phyloP scores from a whole-genome alignment of 2,329 filamentous ascomycete species.

The Mariannaea sp. region DNA sequence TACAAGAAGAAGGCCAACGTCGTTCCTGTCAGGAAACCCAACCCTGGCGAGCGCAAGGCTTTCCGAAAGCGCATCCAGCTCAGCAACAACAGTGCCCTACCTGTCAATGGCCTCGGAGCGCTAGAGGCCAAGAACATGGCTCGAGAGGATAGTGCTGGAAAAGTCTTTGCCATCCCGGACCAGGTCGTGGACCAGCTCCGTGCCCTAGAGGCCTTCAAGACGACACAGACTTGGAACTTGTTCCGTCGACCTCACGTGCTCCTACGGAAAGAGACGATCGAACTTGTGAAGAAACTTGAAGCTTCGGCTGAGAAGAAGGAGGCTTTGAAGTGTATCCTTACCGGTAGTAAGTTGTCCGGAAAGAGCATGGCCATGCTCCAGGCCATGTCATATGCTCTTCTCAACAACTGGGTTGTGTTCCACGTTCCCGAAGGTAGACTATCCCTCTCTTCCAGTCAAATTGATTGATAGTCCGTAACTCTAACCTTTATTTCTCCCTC shows the following conservation, averaged over 20 bases:
- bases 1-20: slow-evolving; percentile 58
- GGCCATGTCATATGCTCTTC: slow-evolving; percentile 77
- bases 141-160: slow-evolving; percentile 61
- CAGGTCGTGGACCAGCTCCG: slow-evolving; percentile 78
- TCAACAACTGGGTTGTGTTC: slow-evolving; percentile 87
- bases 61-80: slow-evolving; percentile 87
- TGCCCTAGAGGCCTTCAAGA: slow-evolving; percentile 88
- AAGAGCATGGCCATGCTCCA: slow-evolving; percentile 89
- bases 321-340: slow-evolving; percentile 68
- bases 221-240: slow-evolving; percentile 83
- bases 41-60: slow-evolving; percentile 82
- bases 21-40: slow-evolving; percentile 60
- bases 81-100: slow-evolving; percentile 90
- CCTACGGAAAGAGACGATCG: slow-evolving; percentile 76
- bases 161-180: slow-evolving; percentile 71
- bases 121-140: slow-evolving; percentile 61
- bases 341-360: slow-evolving; percentile 74
- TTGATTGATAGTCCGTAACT: not conserved
- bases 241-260: slow-evolving; percentile 83
- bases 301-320: slow-evolving; percentile 56
- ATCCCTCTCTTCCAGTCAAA: not conserved
- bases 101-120: slow-evolving; percentile 70
- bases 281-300: slow-evolving; percentile 68
- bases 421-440: slow-evolving; percentile 83
- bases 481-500: slow-evolving; percentile 6